Evolutionary conservation across 2,329 filamentous ascomycete genomes (phyloP), one percentile per base, ranked within the genome.

Genomic region (Claviceps digitariae): DNA sequence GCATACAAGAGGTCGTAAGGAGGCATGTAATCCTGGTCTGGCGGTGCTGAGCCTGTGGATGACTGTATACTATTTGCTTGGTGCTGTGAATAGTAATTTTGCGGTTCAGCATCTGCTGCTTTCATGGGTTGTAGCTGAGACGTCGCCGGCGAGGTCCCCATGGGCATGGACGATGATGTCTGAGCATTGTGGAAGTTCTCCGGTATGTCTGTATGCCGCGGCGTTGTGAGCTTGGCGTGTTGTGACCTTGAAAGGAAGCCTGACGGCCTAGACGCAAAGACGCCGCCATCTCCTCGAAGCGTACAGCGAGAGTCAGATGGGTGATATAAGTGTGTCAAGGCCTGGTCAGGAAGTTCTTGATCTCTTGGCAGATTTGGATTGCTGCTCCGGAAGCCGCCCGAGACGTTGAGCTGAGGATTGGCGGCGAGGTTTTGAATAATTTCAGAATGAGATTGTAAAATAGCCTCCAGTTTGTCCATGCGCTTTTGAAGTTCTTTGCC

Each of bases 1-100:
- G 82, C 77, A 61, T 88, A 89, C 0, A 89, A 69, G 6, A 89
- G 69, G 62, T 88, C 84, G 60, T 88, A 87, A 1, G 85, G 85
- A 1, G 86, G 86, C 29, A 90, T 75, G n/a, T n/a, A n/a, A 54
- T 86, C 84, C 50, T 83, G 77, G 59, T 87, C 83, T 2, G 62
- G 54, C 0, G 59, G 57, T 23, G 61, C 53, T 21, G 49, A n/a
- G 17, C 25, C 53, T 12, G 38, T 29, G 10, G 44, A 25, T 10
- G 53, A 23, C 15, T 52, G 49, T 20, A 54, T 36, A 13, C 20
- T 0, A 13, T 25, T 1, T 29, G 50, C 2, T 17, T 48, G 50
- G 15, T 9, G 31, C 34, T 38, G 45, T 10, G 31, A 17, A 54
- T 78, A 79, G 58, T 77, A 77, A 36, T 77, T 75, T 41, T 76